A percentile compares a stretch with the other conserved stretches of the same genome.
Conservation (phyloP, 1,284 basidiomycete species). For the Hymenochaete sp. region DNA sequence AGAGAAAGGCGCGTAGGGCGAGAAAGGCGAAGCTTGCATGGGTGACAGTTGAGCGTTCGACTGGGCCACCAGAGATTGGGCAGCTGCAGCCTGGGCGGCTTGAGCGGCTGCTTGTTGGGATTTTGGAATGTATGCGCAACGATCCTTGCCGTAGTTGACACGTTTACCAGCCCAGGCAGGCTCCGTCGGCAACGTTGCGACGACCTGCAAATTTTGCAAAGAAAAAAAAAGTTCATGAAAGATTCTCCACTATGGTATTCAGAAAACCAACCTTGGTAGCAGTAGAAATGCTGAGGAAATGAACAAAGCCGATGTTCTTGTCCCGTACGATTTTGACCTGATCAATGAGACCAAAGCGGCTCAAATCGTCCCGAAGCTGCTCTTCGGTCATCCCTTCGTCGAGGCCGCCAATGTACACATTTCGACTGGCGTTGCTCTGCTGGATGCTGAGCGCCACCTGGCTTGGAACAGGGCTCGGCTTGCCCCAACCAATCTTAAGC, state of each 20-base stretch:
- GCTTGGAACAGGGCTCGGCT: constrained; percentile 78
- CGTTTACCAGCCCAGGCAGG: constrained; percentile 89
- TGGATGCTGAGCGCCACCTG: constrained; percentile 80
- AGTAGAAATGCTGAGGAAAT: constrained; percentile 87
- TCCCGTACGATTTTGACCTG: constrained; percentile 97
- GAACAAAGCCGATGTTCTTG: constrained; percentile 96
- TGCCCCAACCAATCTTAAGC: constrained; percentile 94
- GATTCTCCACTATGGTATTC: neutral
- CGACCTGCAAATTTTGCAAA: constrained; percentile 51
- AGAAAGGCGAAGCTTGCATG: constrained; percentile 24
- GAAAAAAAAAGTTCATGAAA: constrained; percentile 6
- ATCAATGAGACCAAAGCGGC: constrained; percentile 89
- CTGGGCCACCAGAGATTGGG: constrained; percentile 67
- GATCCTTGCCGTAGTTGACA: constrained; percentile 92
- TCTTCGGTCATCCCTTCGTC: constrained; percentile 87
- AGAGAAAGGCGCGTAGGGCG: constrained; percentile 40
- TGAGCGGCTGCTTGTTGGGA: constrained; percentile 79
- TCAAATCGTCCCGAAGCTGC: constrained; percentile 77
- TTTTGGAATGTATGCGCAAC: constrained; percentile 90
- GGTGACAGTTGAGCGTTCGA: constrained; percentile 31
- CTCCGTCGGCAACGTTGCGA: constrained; percentile 81
- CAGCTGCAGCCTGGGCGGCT: constrained; percentile 73
- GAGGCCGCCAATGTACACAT: constrained; percentile 89
- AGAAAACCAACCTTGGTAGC: constrained; percentile 74
- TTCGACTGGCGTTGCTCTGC: constrained; percentile 84